These are phyloP conservation scores for Cladorrhinum sp. DNA, from an alignment of 2,329 filamentous ascomycete species.

Conservation along the genomic window DNA sequence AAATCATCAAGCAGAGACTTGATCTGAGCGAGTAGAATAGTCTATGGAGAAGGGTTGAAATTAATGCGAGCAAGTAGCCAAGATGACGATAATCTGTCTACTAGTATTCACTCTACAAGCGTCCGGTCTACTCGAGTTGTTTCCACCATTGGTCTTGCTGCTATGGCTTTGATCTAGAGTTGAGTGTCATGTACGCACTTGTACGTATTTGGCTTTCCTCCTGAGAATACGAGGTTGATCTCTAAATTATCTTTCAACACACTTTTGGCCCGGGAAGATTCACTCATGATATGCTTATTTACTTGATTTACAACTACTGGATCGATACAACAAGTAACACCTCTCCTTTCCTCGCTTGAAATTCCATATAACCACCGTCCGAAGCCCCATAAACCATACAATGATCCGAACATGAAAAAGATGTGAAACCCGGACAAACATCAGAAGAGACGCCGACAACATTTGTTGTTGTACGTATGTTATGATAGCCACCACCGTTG, in stretches of 20 bases:
- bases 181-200: too few species aligned
- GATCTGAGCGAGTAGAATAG: conserved; percentile 29
- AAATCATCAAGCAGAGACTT: conserved; percentile 55
- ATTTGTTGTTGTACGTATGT: neutral
- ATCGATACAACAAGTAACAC: neutral
- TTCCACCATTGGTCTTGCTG: too few species aligned
- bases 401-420: neutral
- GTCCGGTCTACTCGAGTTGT: too few species aligned
- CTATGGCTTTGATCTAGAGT: too few species aligned
- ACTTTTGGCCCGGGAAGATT: too few species aligned
- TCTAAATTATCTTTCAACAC: too few species aligned
- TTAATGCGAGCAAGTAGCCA: too few species aligned
- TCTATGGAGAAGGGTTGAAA: too few species aligned
- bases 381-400: neutral
- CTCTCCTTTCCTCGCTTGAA: neutral
- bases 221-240: too few species aligned
- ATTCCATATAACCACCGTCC: neutral
- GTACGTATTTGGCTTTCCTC: too few species aligned
- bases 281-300: neutral
- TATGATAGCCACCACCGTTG: neutral
- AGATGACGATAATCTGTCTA: too few species aligned
- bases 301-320: neutral
- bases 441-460: neutral
- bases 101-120: too few species aligned
- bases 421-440: neutral